Base-by-base conservation (phyloP, 1,139 yeast species). In the Yamadazyma sp. region DNA sequence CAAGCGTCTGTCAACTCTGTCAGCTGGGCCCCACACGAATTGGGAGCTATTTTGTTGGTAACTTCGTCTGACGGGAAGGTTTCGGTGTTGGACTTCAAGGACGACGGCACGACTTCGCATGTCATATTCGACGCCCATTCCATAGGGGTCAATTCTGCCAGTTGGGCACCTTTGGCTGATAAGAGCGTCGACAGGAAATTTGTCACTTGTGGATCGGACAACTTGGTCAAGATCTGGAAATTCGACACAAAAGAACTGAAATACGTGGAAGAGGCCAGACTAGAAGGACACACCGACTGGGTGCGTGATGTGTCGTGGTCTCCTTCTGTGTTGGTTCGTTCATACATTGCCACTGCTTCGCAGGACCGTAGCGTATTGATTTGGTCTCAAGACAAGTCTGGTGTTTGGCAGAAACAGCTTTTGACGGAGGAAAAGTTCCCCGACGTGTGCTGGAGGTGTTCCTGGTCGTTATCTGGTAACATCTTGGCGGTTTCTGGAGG, bases 301-400 rank as follows among this genome's bases (percentile, higher is more conserved):
- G 97, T 92, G 27, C 81, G 98, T 61, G 99, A 92, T 62, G 97
- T 92, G 44, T 91, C 95, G 6, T 92, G 98, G 98, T 88, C 96
- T 14, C 96, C 98, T 36, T 83, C 95, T 1, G 82, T 87, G 33
- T 73, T 92, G 46, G 78, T 88, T 36, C 86, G 88, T 52, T 81
- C 95, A 15, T 92, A 89, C 62, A 86, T 92, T 56, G 98, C 98
- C n/a, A 84, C 96, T 34, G 98, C 97, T 12, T 91, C 98, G 15
- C 98, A 94, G 67, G 98, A 94, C 62, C 83, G 89, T 59, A 86
- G 95, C 1, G 98, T 94, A 41, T 75, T 89, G 48, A 87, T 92
- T 59, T 92, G 98, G 98, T 83, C 96, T 17, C 75, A 72, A 50
- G 91, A 84, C 48, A 69, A 67, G 43, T 69, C 72, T 36, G 86